Evolutionary conservation across 164 flowering plant species (phyloP).

Genomic region (Annona cherimola): DNA sequence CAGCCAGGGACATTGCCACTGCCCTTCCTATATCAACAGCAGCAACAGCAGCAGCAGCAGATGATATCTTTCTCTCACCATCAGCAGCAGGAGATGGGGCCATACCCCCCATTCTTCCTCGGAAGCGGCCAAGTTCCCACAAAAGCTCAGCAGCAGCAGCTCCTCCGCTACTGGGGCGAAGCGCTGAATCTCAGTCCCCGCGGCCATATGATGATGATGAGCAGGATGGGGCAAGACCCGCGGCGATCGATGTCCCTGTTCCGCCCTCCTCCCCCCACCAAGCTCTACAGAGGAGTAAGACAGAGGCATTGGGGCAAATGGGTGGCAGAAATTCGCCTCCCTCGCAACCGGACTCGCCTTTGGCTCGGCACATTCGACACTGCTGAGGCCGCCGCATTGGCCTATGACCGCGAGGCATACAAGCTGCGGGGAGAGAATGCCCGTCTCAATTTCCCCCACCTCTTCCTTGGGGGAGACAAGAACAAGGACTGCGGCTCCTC

Average conservation of each 20-base stretch:
- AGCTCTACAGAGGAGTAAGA: constrained; percentile 91
- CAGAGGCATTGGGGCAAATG: constrained; percentile 99
- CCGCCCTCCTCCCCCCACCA: constrained; percentile 41
- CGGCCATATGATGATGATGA: constrained; percentile 75
- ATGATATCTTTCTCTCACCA: constrained; percentile 69
- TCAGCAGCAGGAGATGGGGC: constrained; percentile 13
- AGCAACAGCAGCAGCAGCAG: constrained; percentile 37
- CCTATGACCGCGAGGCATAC: constrained; percentile 88
- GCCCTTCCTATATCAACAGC: constrained; percentile 18
- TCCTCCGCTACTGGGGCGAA: constrained; percentile 65
- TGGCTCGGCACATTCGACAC: constrained; percentile 99
- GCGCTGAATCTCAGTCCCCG: constrained; percentile 68
- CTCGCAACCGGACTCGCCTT: constrained; percentile 81
- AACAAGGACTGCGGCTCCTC: constrained; percentile 7
- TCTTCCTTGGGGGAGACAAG: constrained; percentile 45
- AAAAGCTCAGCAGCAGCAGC: constrained; percentile 31
- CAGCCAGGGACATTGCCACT: constrained; percentile 10
- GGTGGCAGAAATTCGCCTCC: constrained; percentile 97
- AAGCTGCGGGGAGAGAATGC: constrained; percentile 86
- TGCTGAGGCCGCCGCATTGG: constrained; percentile 92
- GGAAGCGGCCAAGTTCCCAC: constrained; percentile 15
- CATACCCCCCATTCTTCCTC: constrained; percentile 16
- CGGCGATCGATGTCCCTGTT: constrained; percentile 17
- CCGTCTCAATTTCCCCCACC: constrained; percentile 82
- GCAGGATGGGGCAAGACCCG: constrained; percentile 37